Evolutionary conservation across 148 eudicot genomes (phyloP), one percentile per base, ranked within the genome.

Genomic region (Nepenthes gracilis): DNA sequence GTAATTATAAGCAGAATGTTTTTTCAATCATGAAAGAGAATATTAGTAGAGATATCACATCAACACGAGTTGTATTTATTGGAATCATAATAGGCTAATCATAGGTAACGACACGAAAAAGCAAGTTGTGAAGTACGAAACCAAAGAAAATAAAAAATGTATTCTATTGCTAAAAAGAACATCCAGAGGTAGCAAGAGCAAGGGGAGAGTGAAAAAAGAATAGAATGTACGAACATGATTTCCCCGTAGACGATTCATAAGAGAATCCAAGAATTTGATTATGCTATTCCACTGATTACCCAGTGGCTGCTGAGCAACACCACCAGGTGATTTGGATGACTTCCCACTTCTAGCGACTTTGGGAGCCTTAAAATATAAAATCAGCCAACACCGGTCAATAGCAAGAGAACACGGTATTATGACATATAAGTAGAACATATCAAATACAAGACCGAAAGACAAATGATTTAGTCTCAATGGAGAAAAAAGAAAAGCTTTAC

Each of bases 241-340:
- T 70, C 66, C 78, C 43, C 81, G 85, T 65, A 93, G 75, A 43
- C 85, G 85, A 45, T 65, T 72, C 97, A 93, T 82, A 43, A 89
- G 79, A 59, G 95, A 89, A 81, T 89, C 95, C 85, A 93, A 72
- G 79, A 93, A 93, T 53, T 75, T 80, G 80, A 86, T 81, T 62
- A 93, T 89, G 74, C 89, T 77, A 70, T 93, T 97, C 99, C 99
- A 93, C 74, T 93, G 95, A 64, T 79, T 88, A 54, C 74, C 60
- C 55, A 79, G 73, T 55, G 75, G 72, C 60, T 86, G 95, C 56
- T 81, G 97, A 62, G 87, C 79, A 68, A 67, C 76, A 71, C 80
- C 83, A 6, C 79, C 78, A 50, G 97, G 95, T 57, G 99, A 93
- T 77, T 89, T 81, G 38, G 95, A 81, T 62, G 86, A 70, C 74